Evolutionary conservation across 345 rosid species (phyloP), one percentile per base, ranked within the genome.

Genomic region (Salix arbutifolia): DNA sequence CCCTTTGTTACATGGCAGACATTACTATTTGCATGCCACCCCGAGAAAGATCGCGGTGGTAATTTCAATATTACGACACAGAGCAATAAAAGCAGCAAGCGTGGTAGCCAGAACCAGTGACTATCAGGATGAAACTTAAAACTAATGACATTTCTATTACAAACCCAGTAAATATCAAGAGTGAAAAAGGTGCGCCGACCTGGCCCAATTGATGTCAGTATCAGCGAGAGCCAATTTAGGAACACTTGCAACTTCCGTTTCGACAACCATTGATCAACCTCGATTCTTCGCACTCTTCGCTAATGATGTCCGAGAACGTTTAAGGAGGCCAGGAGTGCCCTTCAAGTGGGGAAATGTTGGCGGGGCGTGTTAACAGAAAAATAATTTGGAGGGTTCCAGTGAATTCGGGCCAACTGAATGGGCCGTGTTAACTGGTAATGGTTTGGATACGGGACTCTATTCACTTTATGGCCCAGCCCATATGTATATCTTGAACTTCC

Each of bases 191-290:
- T 12, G 35, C 53, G 12, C 33, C 35, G 56, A 86, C 90, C 90
- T 89, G 77, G 53, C 83, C 91, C 91, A 89, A 71, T 91, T 84
- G 84, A 88, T 83, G 80, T 91, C 90, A 69, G 87, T 85, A 74
- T 91, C 91, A 2, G 91, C 81, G 48, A 88, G 89, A 19, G 91
- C 81, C 58, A 85, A 66, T 44, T 75, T 67, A 5, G 87, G 72
- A 76, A 83, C 21, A 17, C 86, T 5, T 35, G 83, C 64, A 5
- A 67, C 82, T 69, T 86, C 87, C 3, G 87, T 73, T 69, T 81
- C 89, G 69, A 81, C 72, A 8, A 82, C 89, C 85, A 83, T 85
- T 33, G 28, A 28, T 33, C 44, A 19, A 26, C 44, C 25, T 5
- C 42, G 17, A 58, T 1, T 18, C n/a, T 21, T 28, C 12, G 2